Conservation (phyloP, 805 yeast genomes). For the Schwanniomyces polymorphus region DNA sequence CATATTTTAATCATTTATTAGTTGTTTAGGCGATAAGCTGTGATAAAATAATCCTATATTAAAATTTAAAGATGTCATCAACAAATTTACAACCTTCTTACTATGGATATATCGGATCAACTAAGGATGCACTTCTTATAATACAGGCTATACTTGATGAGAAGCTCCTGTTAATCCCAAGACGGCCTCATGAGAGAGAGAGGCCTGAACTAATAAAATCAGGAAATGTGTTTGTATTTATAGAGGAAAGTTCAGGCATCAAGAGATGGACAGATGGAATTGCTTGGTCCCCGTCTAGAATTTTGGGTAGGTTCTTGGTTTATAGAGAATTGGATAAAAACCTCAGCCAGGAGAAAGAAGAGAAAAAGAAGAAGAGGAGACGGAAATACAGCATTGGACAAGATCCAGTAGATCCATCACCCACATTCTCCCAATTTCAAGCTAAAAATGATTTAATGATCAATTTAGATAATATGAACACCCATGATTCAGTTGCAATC, state of each 20-base stretch:
- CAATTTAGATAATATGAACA: constrained; percentile 10
- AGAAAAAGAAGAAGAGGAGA: constrained; percentile 38
- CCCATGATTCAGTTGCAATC: constrained; percentile 59
- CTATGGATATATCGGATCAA: constrained; percentile 74
- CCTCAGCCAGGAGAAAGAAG: constrained; percentile 44
- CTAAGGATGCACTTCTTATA: constrained; percentile 78
- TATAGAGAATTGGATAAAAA: constrained; percentile 63
- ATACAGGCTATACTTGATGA: constrained; percentile 77
- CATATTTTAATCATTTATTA: no score
- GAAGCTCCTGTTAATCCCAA: constrained; percentile 57
- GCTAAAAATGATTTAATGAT: background rate
- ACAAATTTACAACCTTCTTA: constrained; percentile 52
- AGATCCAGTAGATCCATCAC: background rate
- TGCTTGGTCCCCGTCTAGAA: constrained; percentile 90
- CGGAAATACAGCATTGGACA: constrained; percentile 1
- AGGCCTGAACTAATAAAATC: constrained; percentile 62
- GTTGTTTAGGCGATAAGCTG: no score
- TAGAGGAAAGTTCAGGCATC: constrained; percentile 79
- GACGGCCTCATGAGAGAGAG: constrained; percentile 84
- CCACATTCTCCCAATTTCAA: background rate
- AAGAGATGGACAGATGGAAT: constrained; percentile 98
- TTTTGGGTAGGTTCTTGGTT: constrained; percentile 79
- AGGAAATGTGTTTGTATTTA: constrained; percentile 82
- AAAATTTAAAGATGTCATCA: background rate
- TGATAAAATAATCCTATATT: background rate